These are phyloP conservation scores for Eucalyptus tenuipes DNA, from an alignment of 345 rosid species.

Conservation along the genomic window DNA sequence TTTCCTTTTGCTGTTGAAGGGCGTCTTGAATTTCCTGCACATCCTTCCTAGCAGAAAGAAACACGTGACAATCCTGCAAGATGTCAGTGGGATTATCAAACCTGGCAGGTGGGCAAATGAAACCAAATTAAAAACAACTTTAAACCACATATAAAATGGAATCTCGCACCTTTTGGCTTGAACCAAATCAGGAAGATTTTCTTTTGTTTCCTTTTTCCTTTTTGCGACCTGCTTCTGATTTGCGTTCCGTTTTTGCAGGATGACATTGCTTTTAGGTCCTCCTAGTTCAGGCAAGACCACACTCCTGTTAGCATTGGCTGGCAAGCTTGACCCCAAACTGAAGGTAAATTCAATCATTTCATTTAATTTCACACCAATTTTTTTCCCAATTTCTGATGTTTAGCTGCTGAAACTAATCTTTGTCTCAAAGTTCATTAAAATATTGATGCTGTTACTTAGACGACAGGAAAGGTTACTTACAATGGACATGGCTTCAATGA, in stretches of 20 bases:
- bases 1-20: background rate
- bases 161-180: background rate
- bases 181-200: background rate
- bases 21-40: background rate
- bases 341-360: background rate
- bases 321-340: conserved; percentile 6
- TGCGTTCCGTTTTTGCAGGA: background rate
- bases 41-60: conserved; percentile 18
- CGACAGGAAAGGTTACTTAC: conserved; percentile 20
- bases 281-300: conserved; percentile 86
- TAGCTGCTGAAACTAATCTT: background rate
- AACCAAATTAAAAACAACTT: background rate
- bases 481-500: conserved; percentile 14
- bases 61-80: conserved; percentile 14
- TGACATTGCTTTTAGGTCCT: conserved; percentile 68
- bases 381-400: background rate
- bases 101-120: conserved; percentile 24
- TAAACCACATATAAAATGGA: background rate
- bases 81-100: conserved; percentile 45
- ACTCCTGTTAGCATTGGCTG: conserved; percentile 32
- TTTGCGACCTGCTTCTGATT: background rate
- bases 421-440: background rate
- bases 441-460: background rate
- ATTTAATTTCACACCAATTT: background rate
- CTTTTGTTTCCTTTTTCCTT: background rate